Evolutionary conservation across 2,329 filamentous ascomycete species (phyloP).

Genomic region (Didymella pinodella): DNA sequence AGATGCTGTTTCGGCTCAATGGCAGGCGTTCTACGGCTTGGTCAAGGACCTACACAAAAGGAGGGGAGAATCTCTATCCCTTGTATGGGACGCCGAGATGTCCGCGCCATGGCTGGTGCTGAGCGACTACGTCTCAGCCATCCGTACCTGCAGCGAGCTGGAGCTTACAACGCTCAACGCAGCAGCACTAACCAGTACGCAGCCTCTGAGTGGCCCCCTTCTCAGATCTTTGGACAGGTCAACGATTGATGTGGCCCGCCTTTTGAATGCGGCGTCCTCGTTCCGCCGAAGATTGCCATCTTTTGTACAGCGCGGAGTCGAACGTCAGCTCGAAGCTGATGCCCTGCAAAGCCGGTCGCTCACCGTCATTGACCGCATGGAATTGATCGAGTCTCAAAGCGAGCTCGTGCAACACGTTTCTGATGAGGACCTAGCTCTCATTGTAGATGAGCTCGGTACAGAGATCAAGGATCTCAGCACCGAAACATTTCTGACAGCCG

Average conservation of each 20-base stretch:
- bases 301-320: constrained; percentile 72
- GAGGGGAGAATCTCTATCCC: constrained; percentile 79
- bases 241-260: constrained; percentile 63
- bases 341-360: constrained; percentile 74
- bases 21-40: constrained; percentile 88
- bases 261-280: constrained; percentile 73
- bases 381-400: constrained; percentile 78
- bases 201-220: constrained; percentile 32
- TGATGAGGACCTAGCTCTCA: constrained; percentile 69
- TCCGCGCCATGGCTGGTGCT: constrained; percentile 85
- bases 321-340: constrained; percentile 73
- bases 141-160: constrained; percentile 79
- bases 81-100: constrained; percentile 74
- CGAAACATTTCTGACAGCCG: constrained; percentile 60
- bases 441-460: constrained; percentile 70
- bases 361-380: constrained; percentile 71
- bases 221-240: constrained; percentile 43
- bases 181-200: constrained; percentile 48
- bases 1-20: constrained; percentile 78
- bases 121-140: constrained; percentile 79
- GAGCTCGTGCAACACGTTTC: constrained; percentile 80
- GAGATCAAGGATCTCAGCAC: constrained; percentile 56
- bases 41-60: constrained; percentile 86
- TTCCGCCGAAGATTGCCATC: constrained; percentile 77
- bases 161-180: constrained; percentile 79